Evolutionary conservation across 1,139 yeast species (phyloP), one percentile per base, ranked within the genome.

Genomic region (Debaryomyces nepalensis): DNA sequence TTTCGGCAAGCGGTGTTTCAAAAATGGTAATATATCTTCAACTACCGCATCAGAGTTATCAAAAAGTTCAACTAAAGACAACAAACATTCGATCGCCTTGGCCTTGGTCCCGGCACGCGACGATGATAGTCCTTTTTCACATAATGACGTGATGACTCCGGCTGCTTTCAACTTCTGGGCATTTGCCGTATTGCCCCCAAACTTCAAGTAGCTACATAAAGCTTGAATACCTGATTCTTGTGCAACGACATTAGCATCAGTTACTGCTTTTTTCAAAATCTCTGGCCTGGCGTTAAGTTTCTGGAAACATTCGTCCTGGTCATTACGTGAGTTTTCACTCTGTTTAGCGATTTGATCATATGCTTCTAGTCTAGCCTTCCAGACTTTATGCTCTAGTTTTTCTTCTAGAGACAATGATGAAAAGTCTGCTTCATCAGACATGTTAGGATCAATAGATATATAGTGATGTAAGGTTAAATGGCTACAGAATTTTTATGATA

Each of bases 201-300:
- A 77, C 53, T 79, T 78, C 42, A 87, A 67, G 52, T 79, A 78
- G n/a, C 78, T 74, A 10, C 65, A 64, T 19, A 87, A 62, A 4
- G 87, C 73, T 9, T 68, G 63, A 27, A 89, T 69, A 9, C 90
- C 98, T 0, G 86, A 68, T 58, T 93, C 98, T 53, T 90, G 96
- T 0, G 99, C 97, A 16, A 87, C 95, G 11, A 90, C 97, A 60
- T 93, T 93, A 32, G 85, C 63, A 59, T 93, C 99, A 5, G 79
- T 73, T 8, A 86, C 81, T 27, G 83, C 75, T 52, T 74, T 76
- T 52, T 77, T 82, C 52, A 82, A 65, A 9, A 73, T 42, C 10
- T 79, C 84, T 2, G 69, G 66, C 22, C 51, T 54, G 1, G 83
- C 77, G 44, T 75, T 76, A 57, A 79, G 82, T 2, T 68, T 66